Base-by-base conservation (phyloP, 2,329 filamentous ascomycete genomes). In the Fusarium sp. region DNA sequence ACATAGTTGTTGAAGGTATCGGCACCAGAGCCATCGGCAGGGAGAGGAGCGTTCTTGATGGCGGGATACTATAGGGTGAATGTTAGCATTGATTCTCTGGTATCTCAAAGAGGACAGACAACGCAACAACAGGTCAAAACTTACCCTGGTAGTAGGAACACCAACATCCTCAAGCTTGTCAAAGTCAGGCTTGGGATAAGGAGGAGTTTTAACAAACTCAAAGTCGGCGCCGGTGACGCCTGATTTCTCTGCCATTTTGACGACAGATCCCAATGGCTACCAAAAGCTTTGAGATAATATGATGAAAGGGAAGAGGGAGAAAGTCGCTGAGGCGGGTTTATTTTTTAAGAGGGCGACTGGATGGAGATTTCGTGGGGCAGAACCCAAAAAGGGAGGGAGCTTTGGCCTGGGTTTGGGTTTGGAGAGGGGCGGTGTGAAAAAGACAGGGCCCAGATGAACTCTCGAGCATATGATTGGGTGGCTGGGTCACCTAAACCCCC, bases 1-100 rank as follows among this genome's bases (percentile, higher is more conserved):
- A 93, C 84, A 77, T 87, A 85, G 85, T 96, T 97, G 85, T 92
- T 95, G 91, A 98, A 99, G 84, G 87, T 91, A 77, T 97, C 94
- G 83, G 89, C 91, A 75, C 95, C 93, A 58, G 94, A 86, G 57
- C 91, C 94, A 83, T 99, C 96, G 75, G 95, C 96, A 42, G 96
- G 96, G 48, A 98, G 90, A 75, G 96, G 95, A 55, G 92, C 94
- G 90, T 98, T 98, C 82, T 97, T 94, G 85, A 98, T 98, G 70
- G 94, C 97, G 80, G 69, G 76, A 66, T 72, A 81, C 81, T 82
- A 59, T 18, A 51, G 10, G 30, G 26, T 30, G 4, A 17, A 17
- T 44, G 18, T 63, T 45, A 66, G 55, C 59, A 71, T 58, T 64
- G 60, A 26, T n/a, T 44, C 41, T 32, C 15, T 36, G 39, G 39